Evolutionary conservation across 257 asterid genomes (phyloP).

Genomic region (Plantago ovata): DNA sequence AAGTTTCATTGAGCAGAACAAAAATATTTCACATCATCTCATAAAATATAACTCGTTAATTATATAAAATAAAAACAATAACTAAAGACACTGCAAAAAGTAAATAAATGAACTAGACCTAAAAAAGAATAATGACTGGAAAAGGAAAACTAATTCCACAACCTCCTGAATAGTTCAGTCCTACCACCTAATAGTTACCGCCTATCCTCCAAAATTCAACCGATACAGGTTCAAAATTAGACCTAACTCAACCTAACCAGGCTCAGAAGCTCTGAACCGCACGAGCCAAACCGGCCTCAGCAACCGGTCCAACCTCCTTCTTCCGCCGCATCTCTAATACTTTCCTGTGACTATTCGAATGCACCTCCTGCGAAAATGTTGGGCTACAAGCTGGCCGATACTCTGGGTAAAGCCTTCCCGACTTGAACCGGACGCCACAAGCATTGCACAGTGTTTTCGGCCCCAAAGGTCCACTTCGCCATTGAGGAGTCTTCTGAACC

Average conservation of each 20-base stretch:
- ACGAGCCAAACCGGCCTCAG: conserved; percentile 24
- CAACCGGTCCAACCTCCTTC: conserved; percentile 32
- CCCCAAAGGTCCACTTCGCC: conserved; percentile 85
- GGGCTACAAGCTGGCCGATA: conserved; percentile 90
- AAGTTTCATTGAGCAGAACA: neutral
- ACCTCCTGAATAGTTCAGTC: conserved; percentile 37
- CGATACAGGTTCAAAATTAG: conserved; percentile 20
- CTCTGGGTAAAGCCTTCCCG: conserved; percentile 78
- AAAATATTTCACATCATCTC: neutral
- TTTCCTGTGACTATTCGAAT: conserved; percentile 78
- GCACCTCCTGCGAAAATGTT: conserved; percentile 54
- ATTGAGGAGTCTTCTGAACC: conserved; percentile 81
- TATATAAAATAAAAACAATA: neutral
- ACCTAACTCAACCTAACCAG: conserved; percentile 10
- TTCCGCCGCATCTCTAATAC: conserved; percentile 78
- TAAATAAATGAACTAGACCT: neutral
- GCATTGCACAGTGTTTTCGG: conserved; percentile 82
- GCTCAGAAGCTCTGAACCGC: conserved; percentile 33
- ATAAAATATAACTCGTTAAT: neutral
- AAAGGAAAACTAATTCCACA: conserved; percentile 7
- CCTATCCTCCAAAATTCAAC: conserved; percentile 42
- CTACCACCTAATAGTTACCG: conserved; percentile 28
- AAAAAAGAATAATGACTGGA: neutral
- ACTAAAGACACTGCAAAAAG: conserved; percentile 29
- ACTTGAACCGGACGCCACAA: conserved; percentile 84